Evolutionary conservation across 768 basidiomycete species (phyloP).

Genomic region (Boletus sp.): DNA sequence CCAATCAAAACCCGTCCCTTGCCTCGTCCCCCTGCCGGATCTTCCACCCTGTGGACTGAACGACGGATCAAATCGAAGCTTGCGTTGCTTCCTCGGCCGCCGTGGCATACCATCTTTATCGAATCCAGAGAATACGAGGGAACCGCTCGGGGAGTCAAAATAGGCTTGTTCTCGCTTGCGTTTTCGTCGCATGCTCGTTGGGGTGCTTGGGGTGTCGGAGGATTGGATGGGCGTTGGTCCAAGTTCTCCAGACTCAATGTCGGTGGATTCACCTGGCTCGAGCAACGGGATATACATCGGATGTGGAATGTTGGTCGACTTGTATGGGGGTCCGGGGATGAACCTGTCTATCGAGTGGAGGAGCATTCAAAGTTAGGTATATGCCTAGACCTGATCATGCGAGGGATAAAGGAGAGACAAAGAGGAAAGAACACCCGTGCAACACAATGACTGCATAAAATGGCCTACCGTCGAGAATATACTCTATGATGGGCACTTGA

Average conservation of each 20-base stretch:
- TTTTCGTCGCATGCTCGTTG: constrained; percentile 19
- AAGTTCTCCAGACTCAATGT: not conserved
- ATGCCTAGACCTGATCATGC: not conserved
- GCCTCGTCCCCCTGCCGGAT: not conserved
- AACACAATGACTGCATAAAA: not conserved
- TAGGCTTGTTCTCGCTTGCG: constrained; percentile 29
- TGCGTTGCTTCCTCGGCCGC: constrained; percentile 28
- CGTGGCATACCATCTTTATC: constrained; percentile 30
- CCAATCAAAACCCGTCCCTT: not conserved
- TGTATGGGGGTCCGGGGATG: constrained; percentile 18
- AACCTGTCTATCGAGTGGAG: constrained; percentile 15
- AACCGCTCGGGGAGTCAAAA: constrained; percentile 27
- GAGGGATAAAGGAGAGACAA: not conserved
- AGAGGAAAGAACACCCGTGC: too few species aligned
- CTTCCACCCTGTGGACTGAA: constrained; percentile 16
- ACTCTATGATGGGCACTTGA: constrained; percentile 24
- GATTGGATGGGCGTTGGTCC: not conserved
- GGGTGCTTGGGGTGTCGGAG: constrained; percentile 27
- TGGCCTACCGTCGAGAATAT: constrained; percentile 31
- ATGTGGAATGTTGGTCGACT: not conserved
- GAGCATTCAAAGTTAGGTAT: constrained; percentile 3
- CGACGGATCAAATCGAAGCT: constrained; percentile 25
- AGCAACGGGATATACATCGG: not conserved
- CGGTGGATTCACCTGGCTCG: not conserved
- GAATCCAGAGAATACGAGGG: constrained; percentile 27